Base-by-base conservation (phyloP, 495 filamentous ascomycete genomes). In the Clohesyomyces aquaticus region DNA sequence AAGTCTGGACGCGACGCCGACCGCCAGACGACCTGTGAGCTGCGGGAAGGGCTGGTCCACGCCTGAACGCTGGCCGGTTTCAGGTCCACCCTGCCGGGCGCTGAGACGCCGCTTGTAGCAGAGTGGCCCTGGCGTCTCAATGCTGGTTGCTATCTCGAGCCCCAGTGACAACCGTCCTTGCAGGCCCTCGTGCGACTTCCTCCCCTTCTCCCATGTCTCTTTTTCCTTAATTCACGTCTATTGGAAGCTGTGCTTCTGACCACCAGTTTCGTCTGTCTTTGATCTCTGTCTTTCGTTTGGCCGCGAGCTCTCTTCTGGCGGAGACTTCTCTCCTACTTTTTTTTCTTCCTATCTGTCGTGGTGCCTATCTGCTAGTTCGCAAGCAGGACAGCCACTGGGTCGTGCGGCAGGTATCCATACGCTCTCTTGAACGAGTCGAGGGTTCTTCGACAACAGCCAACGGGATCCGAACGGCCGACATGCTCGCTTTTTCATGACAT, bases 191-290 rank as follows among this genome's bases (percentile, higher is more conserved):
- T 70, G 67, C 67, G 59, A 59, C 67, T 47, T 25, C 22, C 23
- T 35, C 56, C 47, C 43, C 59, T 43, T 63, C 50, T 48, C 62
- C 58, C 66, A 61, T 65, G 61, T 69, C 21, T 28, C n/a, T 42
- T 51, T 55, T 68, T 48, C 46, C 47, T 59, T 68, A 64, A 68
- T 38, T 53, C 50, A 32, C 52, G 19, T 56, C 45, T 42, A 70
- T 70, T 70, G 67, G 67, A 54, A 70, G 57, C 67, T 63, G 64
- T 57, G 62, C 67, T 70, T 57, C 56, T 66, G 53, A 70, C 62
- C 52, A 59, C 51, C 63, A 62, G 67, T 70, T 70, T 70, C 63
- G 67, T 18, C 56, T 59, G 48, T 65, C 57, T 65, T 61, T 56
- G 52, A 25, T 51, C 62, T 41, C 18, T 38, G 26, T 58, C 62